These are phyloP conservation scores for Escallonia herrerae DNA, from an alignment of 129 eudicot genomes.

Conservation along the genomic window DNA sequence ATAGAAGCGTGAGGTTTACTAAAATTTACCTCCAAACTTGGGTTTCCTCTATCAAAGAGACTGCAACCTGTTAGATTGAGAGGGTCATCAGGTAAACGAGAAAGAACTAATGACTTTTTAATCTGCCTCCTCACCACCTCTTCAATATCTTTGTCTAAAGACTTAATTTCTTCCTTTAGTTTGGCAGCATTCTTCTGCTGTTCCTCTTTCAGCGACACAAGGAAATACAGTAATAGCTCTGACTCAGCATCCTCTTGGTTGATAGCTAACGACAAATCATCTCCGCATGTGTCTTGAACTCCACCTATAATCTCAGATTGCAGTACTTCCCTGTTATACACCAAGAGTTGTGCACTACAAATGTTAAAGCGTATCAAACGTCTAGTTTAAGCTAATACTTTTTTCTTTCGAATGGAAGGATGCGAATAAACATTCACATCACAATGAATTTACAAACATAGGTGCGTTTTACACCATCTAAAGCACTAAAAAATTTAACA, in stretches of 20 bases:
- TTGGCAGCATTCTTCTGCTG: slow-evolving; percentile 60
- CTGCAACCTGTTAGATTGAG: slow-evolving; percentile 11
- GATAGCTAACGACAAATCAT: slow-evolving; percentile 37
- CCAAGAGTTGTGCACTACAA: slow-evolving; percentile 8
- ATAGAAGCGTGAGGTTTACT: slow-evolving; percentile 22
- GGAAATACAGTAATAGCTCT: slow-evolving; percentile 69
- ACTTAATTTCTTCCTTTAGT: slow-evolving; percentile 45
- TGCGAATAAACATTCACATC: no score
- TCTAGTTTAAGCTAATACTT: no score
- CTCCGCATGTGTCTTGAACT: slow-evolving; percentile 39
- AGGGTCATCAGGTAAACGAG: slow-evolving; percentile 10
- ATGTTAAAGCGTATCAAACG: background rate
- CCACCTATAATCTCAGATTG: slow-evolving; percentile 59
- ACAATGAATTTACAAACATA: no score
- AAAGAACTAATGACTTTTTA: slow-evolving; percentile 13
- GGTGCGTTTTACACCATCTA: no score
- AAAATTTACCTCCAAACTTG: slow-evolving; percentile 22
- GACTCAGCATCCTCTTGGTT: slow-evolving; percentile 67
- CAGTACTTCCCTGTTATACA: slow-evolving; percentile 59
- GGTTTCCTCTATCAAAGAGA: slow-evolving; percentile 8
- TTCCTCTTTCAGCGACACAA: slow-evolving; percentile 51
- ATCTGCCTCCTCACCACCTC: slow-evolving; percentile 56
- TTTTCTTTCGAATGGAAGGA: no score
- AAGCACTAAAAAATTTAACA: no score
- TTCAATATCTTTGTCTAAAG: slow-evolving; percentile 72